Conservation (phyloP, 257 asterid genomes). For the Paulownia fortunei region DNA sequence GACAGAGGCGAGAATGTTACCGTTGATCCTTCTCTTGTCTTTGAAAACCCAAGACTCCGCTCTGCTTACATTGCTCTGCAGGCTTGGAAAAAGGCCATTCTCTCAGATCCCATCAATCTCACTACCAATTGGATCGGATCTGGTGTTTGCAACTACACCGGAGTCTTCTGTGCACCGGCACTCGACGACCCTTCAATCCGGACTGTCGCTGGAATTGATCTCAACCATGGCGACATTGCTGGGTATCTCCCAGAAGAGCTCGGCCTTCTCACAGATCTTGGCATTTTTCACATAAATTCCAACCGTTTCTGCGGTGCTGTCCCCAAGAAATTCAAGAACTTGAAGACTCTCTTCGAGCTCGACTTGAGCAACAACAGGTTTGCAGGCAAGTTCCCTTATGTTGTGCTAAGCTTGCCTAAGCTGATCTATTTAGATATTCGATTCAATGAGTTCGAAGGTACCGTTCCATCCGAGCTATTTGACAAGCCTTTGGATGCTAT, state of each 20-base stretch:
- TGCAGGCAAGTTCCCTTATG: conserved; percentile 84
- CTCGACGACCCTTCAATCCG: conserved; percentile 52
- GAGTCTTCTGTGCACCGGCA: conserved; percentile 76
- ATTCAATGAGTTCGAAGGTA: conserved; percentile 84
- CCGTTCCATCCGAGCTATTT: conserved; percentile 68
- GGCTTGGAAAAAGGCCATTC: conserved; percentile 84
- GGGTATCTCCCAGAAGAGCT: conserved; percentile 88
- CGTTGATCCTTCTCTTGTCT: conserved; percentile 67
- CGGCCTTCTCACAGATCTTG: conserved; percentile 79
- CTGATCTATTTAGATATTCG: conserved; percentile 70
- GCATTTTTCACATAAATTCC: conserved; percentile 75
- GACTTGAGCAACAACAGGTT: conserved; percentile 89
- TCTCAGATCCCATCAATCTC: conserved; percentile 76
- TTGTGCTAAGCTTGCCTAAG: conserved; percentile 67
- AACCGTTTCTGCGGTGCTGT: conserved; percentile 82
- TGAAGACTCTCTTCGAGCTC: conserved; percentile 69
- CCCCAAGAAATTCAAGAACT: conserved; percentile 57
- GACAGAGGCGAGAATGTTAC: conserved; percentile 76
- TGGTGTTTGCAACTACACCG: conserved; percentile 68
- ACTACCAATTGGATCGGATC: conserved; percentile 79
- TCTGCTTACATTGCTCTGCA: conserved; percentile 81
- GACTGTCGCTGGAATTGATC: conserved; percentile 82
- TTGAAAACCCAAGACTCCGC: conserved; percentile 65
- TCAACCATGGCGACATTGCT: conserved; percentile 90
- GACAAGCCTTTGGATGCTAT: conserved; percentile 85